Evolutionary conservation across 2,329 filamentous ascomycete genomes (phyloP), one percentile per base, ranked within the genome.

Genomic region (Cryphonectria japonica): DNA sequence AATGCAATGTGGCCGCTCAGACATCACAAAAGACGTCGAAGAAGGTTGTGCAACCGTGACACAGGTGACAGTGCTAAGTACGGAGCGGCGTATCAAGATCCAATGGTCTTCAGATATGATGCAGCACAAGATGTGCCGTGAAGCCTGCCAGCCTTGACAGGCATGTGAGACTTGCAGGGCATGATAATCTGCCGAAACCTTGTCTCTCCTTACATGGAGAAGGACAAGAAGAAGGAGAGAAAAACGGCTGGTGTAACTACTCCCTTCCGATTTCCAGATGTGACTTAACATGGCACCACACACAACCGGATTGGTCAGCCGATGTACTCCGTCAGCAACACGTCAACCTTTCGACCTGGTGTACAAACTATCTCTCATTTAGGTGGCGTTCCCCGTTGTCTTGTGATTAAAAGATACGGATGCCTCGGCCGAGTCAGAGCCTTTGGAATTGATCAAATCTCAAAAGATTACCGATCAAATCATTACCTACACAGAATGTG

Each of bases 91-190:
- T 46, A 13, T n/a, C 29, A 52, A 52, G 52, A 34, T 66, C 63
- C 63, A 66, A 66, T 66, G 46, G 41, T 46, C 32, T 39, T 19
- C 19, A 54, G 46, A 54, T 29, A 54, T 19, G 39, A 54, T 34
- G 63, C 39, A 37, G 29, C 26, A 50, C 46, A 54, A 54, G 7
- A 46, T 39, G 63, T 54, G 46, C 32, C 32, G 39, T 26, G 32
- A 9, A 66, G 32, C 57, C 13, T 57, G 54, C 26, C 54, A 19
- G 26, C 54, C 26, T 59, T 59, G 54, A 59, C 54, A 13, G n/a
- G 22, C 37, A 29, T 46, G 52, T 41, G n/a, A 57, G 22, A 60
- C 32, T 22, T 22, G 29, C 59, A 61, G 59, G 22, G 26, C 19
- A 32, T 61, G 11, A 11, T 19, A 22, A 32, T 19, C n/a, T 54